Evolutionary conservation across 108 stramenopile species (phyloP).

Genomic region (Skeletonema potamos): DNA sequence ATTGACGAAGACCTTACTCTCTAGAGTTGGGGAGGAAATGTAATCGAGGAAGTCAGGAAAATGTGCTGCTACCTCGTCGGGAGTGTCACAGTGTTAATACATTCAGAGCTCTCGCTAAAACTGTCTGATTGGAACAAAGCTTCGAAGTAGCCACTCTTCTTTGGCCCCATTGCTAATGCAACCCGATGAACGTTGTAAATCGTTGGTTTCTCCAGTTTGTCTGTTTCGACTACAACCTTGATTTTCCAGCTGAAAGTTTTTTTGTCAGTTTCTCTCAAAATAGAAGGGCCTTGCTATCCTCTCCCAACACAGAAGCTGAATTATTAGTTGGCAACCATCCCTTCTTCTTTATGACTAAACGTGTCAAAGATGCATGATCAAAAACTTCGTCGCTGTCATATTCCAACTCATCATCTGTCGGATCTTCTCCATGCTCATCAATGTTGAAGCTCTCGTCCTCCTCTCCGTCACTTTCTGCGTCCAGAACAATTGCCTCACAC

Average conservation of each 20-base stretch:
- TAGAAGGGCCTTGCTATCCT: slow-evolving; percentile 13
- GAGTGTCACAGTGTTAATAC: slow-evolving; percentile 15
- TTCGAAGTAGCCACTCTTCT: slow-evolving; percentile 40
- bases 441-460: too few species aligned
- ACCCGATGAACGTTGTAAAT: slow-evolving; percentile 33
- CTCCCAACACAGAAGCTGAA: background rate
- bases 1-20: background rate
- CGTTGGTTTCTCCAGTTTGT: background rate
- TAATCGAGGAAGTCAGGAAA: slow-evolving; percentile 47
- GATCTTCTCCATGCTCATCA: too few species aligned
- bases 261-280: slow-evolving; percentile 26
- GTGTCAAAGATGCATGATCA: background rate
- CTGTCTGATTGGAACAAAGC: slow-evolving; percentile 17
- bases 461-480: too few species aligned
- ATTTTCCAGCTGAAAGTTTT: slow-evolving; percentile 44
- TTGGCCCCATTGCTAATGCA: slow-evolving; percentile 35
- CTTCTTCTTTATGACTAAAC: background rate
- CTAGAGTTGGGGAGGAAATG: background rate
- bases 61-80: slow-evolving; percentile 10
- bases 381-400: background rate
- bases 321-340: background rate
- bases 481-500: too few species aligned
- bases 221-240: slow-evolving; percentile 11
- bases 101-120: slow-evolving; percentile 10
- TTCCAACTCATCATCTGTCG: background rate